phyloP scores from a whole-genome alignment of 2,329 filamentous ascomycete genomes.

The Talaromyces verruculosus region DNA sequence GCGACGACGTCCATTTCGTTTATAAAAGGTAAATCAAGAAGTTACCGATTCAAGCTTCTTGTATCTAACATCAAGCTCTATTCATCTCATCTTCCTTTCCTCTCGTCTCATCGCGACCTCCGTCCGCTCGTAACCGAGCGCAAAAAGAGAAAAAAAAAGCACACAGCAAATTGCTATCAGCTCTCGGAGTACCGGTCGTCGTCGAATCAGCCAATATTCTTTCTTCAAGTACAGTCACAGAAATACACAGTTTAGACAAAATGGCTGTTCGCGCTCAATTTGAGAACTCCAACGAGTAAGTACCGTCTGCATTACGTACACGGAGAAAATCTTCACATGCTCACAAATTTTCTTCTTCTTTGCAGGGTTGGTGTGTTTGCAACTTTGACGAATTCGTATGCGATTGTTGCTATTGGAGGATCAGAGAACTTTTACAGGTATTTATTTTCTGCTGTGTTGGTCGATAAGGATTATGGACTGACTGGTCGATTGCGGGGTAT shows the following conservation, averaged over 20 bases:
- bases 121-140: not conserved
- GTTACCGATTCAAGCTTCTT: not conserved
- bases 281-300: slow-evolving; percentile 53
- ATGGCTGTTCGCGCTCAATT: slow-evolving; percentile 54
- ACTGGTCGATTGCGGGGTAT: slow-evolving; percentile 19
- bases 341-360: slow-evolving; percentile 6
- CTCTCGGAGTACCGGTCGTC: slow-evolving; percentile 6
- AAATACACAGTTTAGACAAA: slow-evolving; percentile 22
- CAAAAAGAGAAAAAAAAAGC: slow-evolving; percentile 3
- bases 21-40: not conserved
- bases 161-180: not conserved
- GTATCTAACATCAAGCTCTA: not conserved
- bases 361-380: slow-evolving; percentile 90
- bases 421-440: slow-evolving; percentile 97
- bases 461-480: slow-evolving; percentile 12
- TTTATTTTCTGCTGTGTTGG: not conserved
- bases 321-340: not conserved
- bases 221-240: not conserved
- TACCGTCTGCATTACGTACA: not conserved
- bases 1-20: not conserved
- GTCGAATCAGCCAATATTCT: slow-evolving; percentile 5
- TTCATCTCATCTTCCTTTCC: not conserved
- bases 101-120: not conserved
- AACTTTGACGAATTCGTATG: slow-evolving; percentile 95
- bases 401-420: slow-evolving; percentile 87